A percentile compares a stretch with the other conserved stretches of the same genome.
Evolutionary conservation across 2,329 filamentous ascomycete genomes (phyloP).

Genomic region (Aspergillus fumigatus): DNA sequence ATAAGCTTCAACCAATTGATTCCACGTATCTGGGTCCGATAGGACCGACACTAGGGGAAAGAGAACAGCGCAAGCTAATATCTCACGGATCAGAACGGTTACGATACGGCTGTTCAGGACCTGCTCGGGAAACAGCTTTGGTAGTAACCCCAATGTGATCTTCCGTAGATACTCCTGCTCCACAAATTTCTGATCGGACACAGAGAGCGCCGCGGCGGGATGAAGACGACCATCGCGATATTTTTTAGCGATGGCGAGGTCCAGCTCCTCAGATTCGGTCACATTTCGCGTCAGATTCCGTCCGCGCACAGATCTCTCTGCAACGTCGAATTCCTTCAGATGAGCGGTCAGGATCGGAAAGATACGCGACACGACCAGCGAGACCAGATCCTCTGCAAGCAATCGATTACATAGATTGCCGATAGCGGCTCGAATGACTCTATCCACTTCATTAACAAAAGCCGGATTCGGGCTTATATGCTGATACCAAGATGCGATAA

Average conservation of each 20-base stretch:
- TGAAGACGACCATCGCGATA: slow-evolving; percentile 87
- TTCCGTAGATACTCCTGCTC: slow-evolving; percentile 86
- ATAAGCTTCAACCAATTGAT: slow-evolving; percentile 88
- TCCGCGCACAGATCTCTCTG: slow-evolving; percentile 80
- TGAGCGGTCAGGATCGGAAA: slow-evolving; percentile 86
- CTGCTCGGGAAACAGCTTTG: slow-evolving; percentile 66
- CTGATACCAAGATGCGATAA: slow-evolving; percentile 82
- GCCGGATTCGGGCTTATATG: slow-evolving; percentile 74
- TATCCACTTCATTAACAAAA: slow-evolving; percentile 85
- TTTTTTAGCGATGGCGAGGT: slow-evolving; percentile 91
- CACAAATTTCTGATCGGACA: slow-evolving; percentile 75
- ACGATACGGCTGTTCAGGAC: slow-evolving; percentile 78
- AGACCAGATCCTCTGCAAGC: slow-evolving; percentile 73
- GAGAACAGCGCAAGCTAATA: slow-evolving; percentile 88
- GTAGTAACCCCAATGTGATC: slow-evolving; percentile 67
- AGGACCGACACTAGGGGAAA: slow-evolving; percentile 74
- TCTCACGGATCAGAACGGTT: slow-evolving; percentile 74
- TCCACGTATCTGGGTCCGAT: slow-evolving; percentile 94
- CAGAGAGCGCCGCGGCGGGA: slow-evolving; percentile 74
- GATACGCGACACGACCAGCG: slow-evolving; percentile 73
- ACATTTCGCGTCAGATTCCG: slow-evolving; percentile 82
- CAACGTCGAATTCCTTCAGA: slow-evolving; percentile 84
- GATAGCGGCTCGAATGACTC: slow-evolving; percentile 68
- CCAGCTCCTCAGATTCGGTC: slow-evolving; percentile 93
- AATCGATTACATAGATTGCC: slow-evolving; percentile 67